Base-by-base conservation (phyloP, 2,329 filamentous ascomycete genomes). In the Aspergillus tamarii region DNA sequence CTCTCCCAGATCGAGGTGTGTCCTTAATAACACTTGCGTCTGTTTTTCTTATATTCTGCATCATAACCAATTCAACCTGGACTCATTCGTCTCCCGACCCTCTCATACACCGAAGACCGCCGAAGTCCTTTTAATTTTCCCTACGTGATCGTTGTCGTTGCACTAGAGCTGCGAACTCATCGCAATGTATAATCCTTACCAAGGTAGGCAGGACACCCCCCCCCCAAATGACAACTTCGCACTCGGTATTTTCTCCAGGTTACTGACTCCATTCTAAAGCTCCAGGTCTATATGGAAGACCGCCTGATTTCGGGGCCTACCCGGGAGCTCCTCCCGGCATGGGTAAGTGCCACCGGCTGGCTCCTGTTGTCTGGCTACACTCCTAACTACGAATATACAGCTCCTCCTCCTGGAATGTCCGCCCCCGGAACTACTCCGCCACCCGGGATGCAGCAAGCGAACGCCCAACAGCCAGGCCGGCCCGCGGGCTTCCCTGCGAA, bases 311-410 rank as follows among this genome's bases (percentile, higher is more conserved):
- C 81, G 87, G 87, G 69, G 84, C 84, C 61, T 93, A 91, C 72
- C 89, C 90, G 64, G 89, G 87, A 69, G 88, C 90, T 72, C 91
- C 91, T 72, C 92, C 93, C 71, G 92, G 92, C 80, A 88, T 93
- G 87, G 91, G 93, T 94, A 85, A 79, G 87, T 77, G 45, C 60
- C 58, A 30, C 14, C 7, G 30, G 28, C 21, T 34, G 32, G 19
- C 30, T 50, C 64, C 53, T 61, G 16, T 32, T 28, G 23, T 50
- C 36, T 55, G 21, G n/a, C 16, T n/a, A 46, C 61, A 32, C 54
- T 60, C 48, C 60, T 66, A 67, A 66, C 59, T 50, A 70, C 74
- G 48, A 69, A 66, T 61, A 34, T 67, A 21, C 66, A 92, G 90
- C 87, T 78, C 86, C 90, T 79, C 91, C 91, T 75, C 91, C 91